A percentile compares a stretch with the other conserved stretches of the same genome.
phyloP scores from a whole-genome alignment of 2,329 filamentous ascomycete species.

The Arthrobotrys sphaeroides region DNA sequence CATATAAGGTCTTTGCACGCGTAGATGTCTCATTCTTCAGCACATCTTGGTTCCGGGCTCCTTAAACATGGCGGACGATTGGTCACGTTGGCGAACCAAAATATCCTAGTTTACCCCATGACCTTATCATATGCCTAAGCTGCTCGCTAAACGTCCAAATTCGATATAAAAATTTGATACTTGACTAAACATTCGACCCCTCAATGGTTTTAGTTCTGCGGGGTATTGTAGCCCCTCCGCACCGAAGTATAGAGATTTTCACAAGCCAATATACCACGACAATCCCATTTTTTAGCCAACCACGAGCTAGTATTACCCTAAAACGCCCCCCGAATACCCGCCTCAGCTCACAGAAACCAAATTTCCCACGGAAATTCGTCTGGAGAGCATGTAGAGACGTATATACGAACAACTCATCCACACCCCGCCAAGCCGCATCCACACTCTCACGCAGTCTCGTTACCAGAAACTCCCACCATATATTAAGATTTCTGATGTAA shows the following conservation, averaged over 20 bases:
- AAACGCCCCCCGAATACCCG: not conserved
- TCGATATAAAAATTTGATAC: conserved; percentile 2
- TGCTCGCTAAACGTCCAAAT: conserved; percentile 12
- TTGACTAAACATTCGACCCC: not conserved
- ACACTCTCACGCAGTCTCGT: conserved; percentile 23
- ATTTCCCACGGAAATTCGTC: not conserved
- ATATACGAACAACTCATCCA: conserved; percentile 36
- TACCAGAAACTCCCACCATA: conserved; percentile 31
- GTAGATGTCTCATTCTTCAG: not conserved
- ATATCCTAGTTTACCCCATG: conserved; percentile 39
- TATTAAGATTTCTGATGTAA: conserved; percentile 32
- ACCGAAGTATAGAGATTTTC: not conserved
- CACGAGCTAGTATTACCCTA: not conserved
- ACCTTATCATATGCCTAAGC: conserved; percentile 41
- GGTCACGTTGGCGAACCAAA: conserved; percentile 14
- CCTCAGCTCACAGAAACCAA: not conserved
- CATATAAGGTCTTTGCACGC: not conserved
- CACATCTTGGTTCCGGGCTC: not conserved
- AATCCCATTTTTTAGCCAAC: not conserved
- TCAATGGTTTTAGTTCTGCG: not conserved
- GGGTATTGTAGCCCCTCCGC: not conserved
- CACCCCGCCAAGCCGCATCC: conserved; percentile 46
- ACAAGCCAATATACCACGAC: not conserved
- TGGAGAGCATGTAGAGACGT: conserved; percentile 6
- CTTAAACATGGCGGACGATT: not conserved